phyloP scores from a whole-genome alignment of 495 filamentous ascomycete genomes.

The Penicillium longicatenatum region DNA sequence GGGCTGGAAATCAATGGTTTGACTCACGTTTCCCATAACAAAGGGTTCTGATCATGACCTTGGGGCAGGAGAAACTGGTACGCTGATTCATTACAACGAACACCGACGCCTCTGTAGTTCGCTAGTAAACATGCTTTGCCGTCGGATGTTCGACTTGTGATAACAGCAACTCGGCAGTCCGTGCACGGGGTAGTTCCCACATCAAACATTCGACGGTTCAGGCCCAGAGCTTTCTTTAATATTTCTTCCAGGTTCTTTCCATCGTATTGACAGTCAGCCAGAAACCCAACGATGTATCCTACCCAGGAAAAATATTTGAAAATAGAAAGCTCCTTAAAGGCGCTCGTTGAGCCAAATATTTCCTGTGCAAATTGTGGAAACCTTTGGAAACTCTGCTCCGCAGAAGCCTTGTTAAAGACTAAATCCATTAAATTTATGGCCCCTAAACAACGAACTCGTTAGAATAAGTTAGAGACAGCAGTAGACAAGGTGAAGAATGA shows the following conservation, averaged over 20 bases:
- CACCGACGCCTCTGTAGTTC: conserved; percentile 23
- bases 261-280: conserved; percentile 19
- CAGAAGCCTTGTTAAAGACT: conserved; percentile 6
- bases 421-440: conserved; percentile 10
- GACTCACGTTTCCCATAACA: conserved; percentile 23
- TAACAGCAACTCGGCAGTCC: conserved; percentile 18
- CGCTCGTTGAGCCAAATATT: conserved; percentile 3
- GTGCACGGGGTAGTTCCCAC: conserved; percentile 4
- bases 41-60: conserved; percentile 11
- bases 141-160: conserved; percentile 22
- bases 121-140: conserved; percentile 20
- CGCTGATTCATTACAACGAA: conserved; percentile 3
- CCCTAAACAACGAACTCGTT: neutral
- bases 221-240: conserved; percentile 10
- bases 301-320: neutral
- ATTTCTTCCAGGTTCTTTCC: conserved; percentile 3
- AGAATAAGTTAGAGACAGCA: conserved; percentile 6
- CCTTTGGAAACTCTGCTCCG: conserved; percentile 10
- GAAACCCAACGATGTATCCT: conserved; percentile 1
- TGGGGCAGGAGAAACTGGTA: conserved; percentile 22
- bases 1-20: neutral
- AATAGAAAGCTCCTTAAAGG: neutral
- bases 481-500: too few species aligned
- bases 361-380: conserved; percentile 17
- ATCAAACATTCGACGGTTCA: conserved; percentile 18